phyloP scores from a whole-genome alignment of 2,329 filamentous ascomycete species.

The Sporothrix inflata region DNA sequence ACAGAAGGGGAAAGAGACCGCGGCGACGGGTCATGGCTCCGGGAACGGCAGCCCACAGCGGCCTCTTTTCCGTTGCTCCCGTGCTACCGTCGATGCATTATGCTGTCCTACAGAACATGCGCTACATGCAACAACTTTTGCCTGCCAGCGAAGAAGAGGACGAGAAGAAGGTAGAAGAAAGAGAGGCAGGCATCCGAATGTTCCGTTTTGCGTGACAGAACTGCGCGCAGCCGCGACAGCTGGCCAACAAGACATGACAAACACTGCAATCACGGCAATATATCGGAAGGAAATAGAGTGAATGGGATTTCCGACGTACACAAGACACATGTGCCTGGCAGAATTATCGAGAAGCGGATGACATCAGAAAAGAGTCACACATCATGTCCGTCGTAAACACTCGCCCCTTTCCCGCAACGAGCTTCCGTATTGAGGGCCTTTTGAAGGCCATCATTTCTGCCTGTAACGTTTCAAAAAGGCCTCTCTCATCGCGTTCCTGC shows the following conservation, averaged over 20 bases:
- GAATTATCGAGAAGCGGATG: neutral
- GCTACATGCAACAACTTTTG: neutral
- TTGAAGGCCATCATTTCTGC: neutral
- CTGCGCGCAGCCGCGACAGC: neutral
- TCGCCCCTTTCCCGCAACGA: slow-evolving; percentile 1
- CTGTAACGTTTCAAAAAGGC: slow-evolving; percentile 19
- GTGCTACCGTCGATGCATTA: too few relatives aligned
- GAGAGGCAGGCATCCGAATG: neutral
- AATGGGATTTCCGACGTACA: neutral
- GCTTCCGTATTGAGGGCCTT: neutral
- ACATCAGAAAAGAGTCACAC: neutral
- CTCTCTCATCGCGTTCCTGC: neutral
- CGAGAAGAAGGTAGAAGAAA: neutral
- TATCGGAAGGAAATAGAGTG: neutral
- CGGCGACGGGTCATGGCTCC: neutral
- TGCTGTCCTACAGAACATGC: neutral
- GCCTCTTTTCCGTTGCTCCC: neutral
- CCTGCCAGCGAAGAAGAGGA: neutral
- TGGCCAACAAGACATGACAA: neutral
- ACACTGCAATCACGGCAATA: slow-evolving; percentile 1
- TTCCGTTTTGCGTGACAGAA: neutral
- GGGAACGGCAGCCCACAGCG: neutral
- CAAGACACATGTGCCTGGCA: neutral
- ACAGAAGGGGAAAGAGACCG: neutral
- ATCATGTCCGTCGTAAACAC: neutral